Conservation (phyloP, 2,329 filamentous ascomycete genomes). For the Beauveria australis region DNA sequence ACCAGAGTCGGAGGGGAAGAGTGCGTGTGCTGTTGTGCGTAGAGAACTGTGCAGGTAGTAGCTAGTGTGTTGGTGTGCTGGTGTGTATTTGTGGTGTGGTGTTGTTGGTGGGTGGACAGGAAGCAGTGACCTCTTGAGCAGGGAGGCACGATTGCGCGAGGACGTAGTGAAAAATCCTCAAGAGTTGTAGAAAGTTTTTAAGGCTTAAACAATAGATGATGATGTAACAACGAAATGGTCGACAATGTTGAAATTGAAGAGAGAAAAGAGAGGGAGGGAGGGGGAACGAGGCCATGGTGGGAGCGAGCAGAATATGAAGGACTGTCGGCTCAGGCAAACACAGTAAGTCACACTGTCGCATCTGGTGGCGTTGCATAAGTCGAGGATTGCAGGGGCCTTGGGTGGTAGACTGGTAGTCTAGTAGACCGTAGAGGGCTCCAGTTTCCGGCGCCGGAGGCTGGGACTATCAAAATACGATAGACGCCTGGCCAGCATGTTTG, state of each 20-base stretch:
- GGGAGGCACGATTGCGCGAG: not conserved
- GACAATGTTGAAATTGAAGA: slow-evolving; percentile 6
- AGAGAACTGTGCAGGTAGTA: slow-evolving; percentile 2
- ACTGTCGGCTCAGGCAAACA: slow-evolving; percentile 1
- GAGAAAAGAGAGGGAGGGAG: slow-evolving; percentile 12
- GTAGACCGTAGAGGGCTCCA: not conserved
- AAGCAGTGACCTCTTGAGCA: not conserved
- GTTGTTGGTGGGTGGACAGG: not conserved
- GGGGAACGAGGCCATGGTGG: slow-evolving; percentile 11
- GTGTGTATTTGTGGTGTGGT: not conserved
- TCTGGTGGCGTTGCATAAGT: slow-evolving; percentile 12
- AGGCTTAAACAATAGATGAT: not conserved
- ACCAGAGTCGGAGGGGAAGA: slow-evolving; percentile 15
- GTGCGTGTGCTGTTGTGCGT: slow-evolving; percentile 18
- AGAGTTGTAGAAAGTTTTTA: not conserved
- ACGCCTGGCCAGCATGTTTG: no score
- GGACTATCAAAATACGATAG: not conserved
- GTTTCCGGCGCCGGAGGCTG: slow-evolving; percentile 7
- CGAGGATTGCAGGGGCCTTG: not conserved
- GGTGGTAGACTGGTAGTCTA: not conserved
- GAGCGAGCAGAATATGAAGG: slow-evolving; percentile 11
- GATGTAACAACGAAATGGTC: not conserved
- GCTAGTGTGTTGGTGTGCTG: not conserved
- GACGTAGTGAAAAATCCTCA: not conserved
- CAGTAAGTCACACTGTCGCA: slow-evolving; percentile 10